phyloP scores from a whole-genome alignment of 768 basidiomycete species.

The Suillus cothurnatus region DNA sequence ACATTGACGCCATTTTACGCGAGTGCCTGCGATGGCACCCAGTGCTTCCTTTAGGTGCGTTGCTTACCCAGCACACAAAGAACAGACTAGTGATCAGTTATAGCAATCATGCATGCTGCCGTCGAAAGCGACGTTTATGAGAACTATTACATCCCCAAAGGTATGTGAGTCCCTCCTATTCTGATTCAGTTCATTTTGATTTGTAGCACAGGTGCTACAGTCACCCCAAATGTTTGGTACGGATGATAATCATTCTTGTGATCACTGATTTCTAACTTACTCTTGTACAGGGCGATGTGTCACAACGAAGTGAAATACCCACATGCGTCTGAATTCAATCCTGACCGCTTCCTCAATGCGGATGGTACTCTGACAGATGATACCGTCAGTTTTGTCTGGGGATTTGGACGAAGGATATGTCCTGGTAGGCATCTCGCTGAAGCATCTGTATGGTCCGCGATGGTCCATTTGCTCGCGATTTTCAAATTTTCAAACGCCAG shows the following conservation, averaged over 20 bases:
- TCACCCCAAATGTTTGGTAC: slow-evolving; percentile 13
- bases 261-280: neutral
- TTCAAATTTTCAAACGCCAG: slow-evolving; percentile 20
- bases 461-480: slow-evolving; percentile 20
- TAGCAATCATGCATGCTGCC: slow-evolving; percentile 24
- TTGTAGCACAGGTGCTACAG: slow-evolving; percentile 1
- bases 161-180: slow-evolving; percentile 18
- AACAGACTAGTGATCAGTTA: neutral
- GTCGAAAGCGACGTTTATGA: slow-evolving; percentile 42
- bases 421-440: slow-evolving; percentile 30
- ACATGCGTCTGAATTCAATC: slow-evolving; percentile 38
- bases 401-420: slow-evolving; percentile 35
- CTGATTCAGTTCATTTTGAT: slow-evolving; percentile 1
- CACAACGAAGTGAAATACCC: slow-evolving; percentile 36
- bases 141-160: slow-evolving; percentile 53
- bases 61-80: no score
- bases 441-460: slow-evolving; percentile 25
- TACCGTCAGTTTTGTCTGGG: slow-evolving; percentile 19
- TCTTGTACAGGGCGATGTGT: slow-evolving; percentile 33
- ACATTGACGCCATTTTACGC: slow-evolving; percentile 11
- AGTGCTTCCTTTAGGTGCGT: slow-evolving; percentile 10
- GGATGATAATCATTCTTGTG: neutral
- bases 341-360: slow-evolving; percentile 42
- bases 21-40: slow-evolving; percentile 12
- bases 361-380: slow-evolving; percentile 22